Evolutionary conservation across 1,284 basidiomycete genomes (phyloP).

Genomic region (Irpex rosettiformis): DNA sequence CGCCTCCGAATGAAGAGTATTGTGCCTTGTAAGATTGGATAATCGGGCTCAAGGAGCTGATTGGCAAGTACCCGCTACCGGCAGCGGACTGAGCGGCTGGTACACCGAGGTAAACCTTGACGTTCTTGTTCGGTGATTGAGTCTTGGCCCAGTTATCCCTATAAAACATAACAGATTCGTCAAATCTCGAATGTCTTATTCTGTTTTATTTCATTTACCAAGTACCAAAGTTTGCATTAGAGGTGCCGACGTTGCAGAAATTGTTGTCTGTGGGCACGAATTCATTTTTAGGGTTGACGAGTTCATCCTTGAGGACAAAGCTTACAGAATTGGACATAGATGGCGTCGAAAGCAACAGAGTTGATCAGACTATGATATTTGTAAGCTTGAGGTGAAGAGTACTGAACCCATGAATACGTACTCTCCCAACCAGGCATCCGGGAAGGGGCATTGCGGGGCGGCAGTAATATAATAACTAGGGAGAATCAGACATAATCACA

Average conservation of each 20-base stretch:
- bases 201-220: constrained; percentile 38
- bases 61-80: constrained; percentile 48
- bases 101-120: constrained; percentile 64
- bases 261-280: constrained; percentile 46
- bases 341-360: constrained; percentile 53
- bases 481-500: background rate
- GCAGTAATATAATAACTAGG: constrained; percentile 57
- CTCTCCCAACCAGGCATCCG: constrained; percentile 52
- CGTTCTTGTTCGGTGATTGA: constrained; percentile 49
- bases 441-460: constrained; percentile 67
- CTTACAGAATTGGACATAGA: constrained; percentile 61
- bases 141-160: constrained; percentile 58
- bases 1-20: constrained; percentile 64
- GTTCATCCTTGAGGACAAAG: background rate
- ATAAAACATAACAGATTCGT: constrained; percentile 7
- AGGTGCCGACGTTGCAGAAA: constrained; percentile 33
- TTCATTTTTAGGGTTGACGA: background rate
- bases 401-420: constrained; percentile 7
- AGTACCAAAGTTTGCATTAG: constrained; percentile 41
- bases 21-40: constrained; percentile 39
- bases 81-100: constrained; percentile 49
- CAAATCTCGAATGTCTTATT: background rate
- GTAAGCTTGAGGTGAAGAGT: background rate
- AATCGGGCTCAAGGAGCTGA: constrained; percentile 41
- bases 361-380: constrained; percentile 38